Percentiles rank a stretch among this genome's conserved stretches.
Evolutionary conservation across 2,329 filamentous ascomycete species (phyloP).

Genomic region (Monosporascus cannonballus): DNA sequence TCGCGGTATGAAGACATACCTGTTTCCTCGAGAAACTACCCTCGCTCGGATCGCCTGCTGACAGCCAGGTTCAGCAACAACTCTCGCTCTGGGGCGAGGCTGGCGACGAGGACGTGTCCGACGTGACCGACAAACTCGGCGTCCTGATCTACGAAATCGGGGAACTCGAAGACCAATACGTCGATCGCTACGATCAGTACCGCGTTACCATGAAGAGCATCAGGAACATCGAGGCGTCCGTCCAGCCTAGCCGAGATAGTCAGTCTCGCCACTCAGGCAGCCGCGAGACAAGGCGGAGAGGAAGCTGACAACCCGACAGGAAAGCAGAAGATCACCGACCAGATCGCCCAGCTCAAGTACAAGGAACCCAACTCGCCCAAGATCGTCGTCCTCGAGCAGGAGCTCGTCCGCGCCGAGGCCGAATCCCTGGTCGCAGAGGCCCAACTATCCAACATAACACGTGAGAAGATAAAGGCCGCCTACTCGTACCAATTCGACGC

Average conservation of each 20-base stretch:
- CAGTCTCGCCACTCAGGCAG: conserved; percentile 31
- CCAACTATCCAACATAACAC: conserved; percentile 97
- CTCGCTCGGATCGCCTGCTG: conserved; percentile 1
- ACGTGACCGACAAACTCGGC: conserved; percentile 97
- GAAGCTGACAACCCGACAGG: conserved; percentile 45
- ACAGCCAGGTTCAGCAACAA: conserved; percentile 67
- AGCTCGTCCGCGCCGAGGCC: conserved; percentile 95
- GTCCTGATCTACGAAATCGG: conserved; percentile 98
- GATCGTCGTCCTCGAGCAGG: conserved; percentile 96
- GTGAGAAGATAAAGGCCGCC: conserved; percentile 97
- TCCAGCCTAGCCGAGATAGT: conserved; percentile 97
- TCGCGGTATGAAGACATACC: conserved; percentile 65
- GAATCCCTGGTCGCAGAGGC: conserved; percentile 98
- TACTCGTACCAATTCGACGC: conserved; percentile 99
- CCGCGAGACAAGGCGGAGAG: neutral
- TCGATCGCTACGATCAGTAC: conserved; percentile 99
- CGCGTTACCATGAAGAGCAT: conserved; percentile 99
- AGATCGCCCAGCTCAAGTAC: conserved; percentile 98
- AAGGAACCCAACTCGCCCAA: conserved; percentile 98
- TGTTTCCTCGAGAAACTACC: neutral
- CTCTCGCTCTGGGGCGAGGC: conserved; percentile 94
- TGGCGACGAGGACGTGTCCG: conserved; percentile 95
- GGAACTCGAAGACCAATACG: conserved; percentile 95
- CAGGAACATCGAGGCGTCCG: conserved; percentile 96
- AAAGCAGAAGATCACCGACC: conserved; percentile 98